Conservation (phyloP, 2,329 filamentous ascomycete species). For the Neonectria punicea region DNA sequence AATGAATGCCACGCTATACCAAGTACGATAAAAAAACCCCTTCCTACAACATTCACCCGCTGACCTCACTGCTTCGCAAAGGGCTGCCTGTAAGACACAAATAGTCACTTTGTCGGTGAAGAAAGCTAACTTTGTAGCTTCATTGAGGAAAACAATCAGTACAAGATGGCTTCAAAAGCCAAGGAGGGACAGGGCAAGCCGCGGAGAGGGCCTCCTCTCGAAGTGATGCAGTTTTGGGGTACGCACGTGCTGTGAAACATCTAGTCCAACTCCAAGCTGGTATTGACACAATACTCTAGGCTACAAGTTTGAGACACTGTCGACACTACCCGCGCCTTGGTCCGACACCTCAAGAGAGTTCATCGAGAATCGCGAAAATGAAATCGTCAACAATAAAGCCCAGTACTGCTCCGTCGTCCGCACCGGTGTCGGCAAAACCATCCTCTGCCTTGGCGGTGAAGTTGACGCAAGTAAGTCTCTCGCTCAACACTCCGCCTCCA, state of each 20-base stretch:
- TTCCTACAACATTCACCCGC: neutral
- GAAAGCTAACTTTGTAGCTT: slow-evolving; percentile 65
- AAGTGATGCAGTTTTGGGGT: slow-evolving; percentile 96
- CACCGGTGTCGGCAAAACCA: slow-evolving; percentile 82
- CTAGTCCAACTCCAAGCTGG: neutral
- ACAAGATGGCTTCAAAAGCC: slow-evolving; percentile 71
- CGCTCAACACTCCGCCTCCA: neutral
- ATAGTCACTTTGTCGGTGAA: neutral
- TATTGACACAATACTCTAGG: slow-evolving; percentile 59
- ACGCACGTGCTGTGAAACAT: slow-evolving; percentile 25
- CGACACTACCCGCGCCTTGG: slow-evolving; percentile 80
- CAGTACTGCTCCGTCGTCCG: slow-evolving; percentile 96
- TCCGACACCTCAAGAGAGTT: slow-evolving; percentile 75
- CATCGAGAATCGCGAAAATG: slow-evolving; percentile 79
- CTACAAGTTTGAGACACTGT: slow-evolving; percentile 95
- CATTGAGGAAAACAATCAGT: slow-evolving; percentile 88
- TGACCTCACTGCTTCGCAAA: slow-evolving; percentile 44
- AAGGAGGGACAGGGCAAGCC: slow-evolving; percentile 57
- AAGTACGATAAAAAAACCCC: slow-evolving; percentile 66
- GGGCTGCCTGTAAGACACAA: slow-evolving; percentile 63
- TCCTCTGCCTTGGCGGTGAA: slow-evolving; percentile 87
- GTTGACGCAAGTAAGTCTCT: slow-evolving; percentile 79
- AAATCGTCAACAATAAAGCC: slow-evolving; percentile 85
- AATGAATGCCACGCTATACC: slow-evolving; percentile 93
- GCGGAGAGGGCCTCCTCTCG: slow-evolving; percentile 64